Conservation (phyloP, 1,284 basidiomycete species). For the Pseudozyma thailandica region DNA sequence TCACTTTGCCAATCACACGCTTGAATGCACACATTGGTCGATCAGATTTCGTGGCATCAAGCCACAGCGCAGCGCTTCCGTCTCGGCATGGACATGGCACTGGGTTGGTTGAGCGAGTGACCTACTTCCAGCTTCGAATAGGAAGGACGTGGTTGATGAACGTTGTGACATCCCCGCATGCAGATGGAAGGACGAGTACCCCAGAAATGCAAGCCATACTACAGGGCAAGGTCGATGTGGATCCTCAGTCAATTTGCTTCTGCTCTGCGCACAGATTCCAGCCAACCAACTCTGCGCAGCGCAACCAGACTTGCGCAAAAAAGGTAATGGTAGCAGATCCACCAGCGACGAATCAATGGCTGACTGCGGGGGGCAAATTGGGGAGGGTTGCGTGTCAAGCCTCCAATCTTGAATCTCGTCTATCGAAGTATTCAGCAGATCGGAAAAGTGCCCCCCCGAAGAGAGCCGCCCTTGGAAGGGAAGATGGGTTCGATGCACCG, state of each 20-base stretch:
- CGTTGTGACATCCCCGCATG: too few relatives aligned
- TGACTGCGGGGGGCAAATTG: too few relatives aligned
- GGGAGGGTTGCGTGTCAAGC: too few relatives aligned
- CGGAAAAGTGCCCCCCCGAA: neutral
- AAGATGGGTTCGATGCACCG: neutral
- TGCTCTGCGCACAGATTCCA: neutral
- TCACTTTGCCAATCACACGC: neutral
- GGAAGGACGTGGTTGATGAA: neutral
- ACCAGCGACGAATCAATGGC: too few relatives aligned
- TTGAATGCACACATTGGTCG: neutral
- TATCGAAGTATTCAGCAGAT: neutral
- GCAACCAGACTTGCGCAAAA: too few relatives aligned
- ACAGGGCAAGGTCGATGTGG: slow-evolving; percentile 4
- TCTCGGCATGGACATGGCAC: slow-evolving; percentile 1
- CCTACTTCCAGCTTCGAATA: slow-evolving; percentile 3
- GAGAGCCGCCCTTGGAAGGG: neutral
- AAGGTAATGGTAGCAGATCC: too few relatives aligned
- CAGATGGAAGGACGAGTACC: too few relatives aligned
- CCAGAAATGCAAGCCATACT: neutral
- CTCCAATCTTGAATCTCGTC: neutral
- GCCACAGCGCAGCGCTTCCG: neutral
- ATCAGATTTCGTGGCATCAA: neutral
- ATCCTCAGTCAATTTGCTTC: neutral
- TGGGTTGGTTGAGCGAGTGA: slow-evolving; percentile 1
- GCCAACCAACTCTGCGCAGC: too few relatives aligned